Base-by-base conservation (phyloP, 768 basidiomycete genomes). In the Suillus subaureus region DNA sequence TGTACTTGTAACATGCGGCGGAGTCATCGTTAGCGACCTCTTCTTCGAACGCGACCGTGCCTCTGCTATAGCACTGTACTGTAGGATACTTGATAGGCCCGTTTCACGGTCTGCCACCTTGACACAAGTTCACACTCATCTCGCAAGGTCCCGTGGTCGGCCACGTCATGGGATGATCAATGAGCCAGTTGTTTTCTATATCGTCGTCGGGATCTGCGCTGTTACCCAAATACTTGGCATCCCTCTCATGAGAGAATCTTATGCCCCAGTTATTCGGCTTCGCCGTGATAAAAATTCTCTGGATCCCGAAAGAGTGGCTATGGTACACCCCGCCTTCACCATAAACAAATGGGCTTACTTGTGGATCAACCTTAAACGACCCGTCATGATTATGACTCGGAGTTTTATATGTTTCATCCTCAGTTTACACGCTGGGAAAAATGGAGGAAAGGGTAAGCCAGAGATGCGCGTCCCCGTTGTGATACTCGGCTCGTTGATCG, bases 341-440 rank as follows among this genome's bases (percentile, higher is more conserved):
- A 67, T 64, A 47, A 64, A 69, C 65, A 80, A 79, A 66, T 63
- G 78, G 55, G 70, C 79, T 28, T 79, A 85, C 61, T 71, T 92
- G 28, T 87, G 86, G 84, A 70, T 80, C n/a, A 91, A 90, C 69
- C 73, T 93, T 63, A 78, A 78, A 21, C 79, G 91, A n/a, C 91
- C 91, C 0, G 69, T 87, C 31, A 79, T 84, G 7, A 77, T 92
- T 55, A 81, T 92, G 33, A 83, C 80, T 40, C 77, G 77, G 31
- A 91, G 88, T 70, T 84, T 89, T 61, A 83, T 91, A 58, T 91
- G 89, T 74, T 91, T 92, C 71, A 79, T 87, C 40, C 80, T 92
- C 61, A 91, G 89, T 72, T 78, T 88, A 61, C 92, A 91, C 70
- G 79, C 83, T n/a, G 75, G 78, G 5, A 82, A 78, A 68, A 87